Percentiles rank a stretch among this genome's conserved stretches.
Conservation (phyloP, 129 eudicot species). For the Lactuca sativa region DNA sequence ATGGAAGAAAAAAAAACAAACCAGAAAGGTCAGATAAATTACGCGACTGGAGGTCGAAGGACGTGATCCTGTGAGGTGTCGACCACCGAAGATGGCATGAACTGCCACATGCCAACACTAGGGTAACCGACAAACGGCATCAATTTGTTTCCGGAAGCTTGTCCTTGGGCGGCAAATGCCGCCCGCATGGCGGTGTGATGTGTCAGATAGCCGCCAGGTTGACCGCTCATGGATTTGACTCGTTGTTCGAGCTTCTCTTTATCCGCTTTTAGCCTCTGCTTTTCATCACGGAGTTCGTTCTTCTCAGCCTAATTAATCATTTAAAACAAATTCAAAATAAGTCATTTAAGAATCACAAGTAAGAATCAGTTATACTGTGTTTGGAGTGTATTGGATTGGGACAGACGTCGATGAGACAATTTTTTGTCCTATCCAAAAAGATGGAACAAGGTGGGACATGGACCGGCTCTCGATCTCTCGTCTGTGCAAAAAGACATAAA, state of each 20-base stretch:
- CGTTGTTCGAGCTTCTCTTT: constrained; percentile 80
- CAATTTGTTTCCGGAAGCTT: constrained; percentile 62
- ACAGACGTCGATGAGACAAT: too few species aligned
- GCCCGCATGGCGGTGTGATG: constrained; percentile 57
- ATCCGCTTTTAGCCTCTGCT: constrained; percentile 60
- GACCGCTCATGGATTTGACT: constrained; percentile 47
- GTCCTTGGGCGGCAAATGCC: constrained; percentile 58
- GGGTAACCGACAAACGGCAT: constrained; percentile 78
- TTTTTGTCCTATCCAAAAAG: too few species aligned
- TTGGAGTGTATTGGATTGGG: too few species aligned
- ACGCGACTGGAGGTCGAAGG: constrained; percentile 88
- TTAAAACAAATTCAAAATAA: not conserved
- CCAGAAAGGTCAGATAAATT: constrained; percentile 29
- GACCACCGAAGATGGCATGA: constrained; percentile 76
- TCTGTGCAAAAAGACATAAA: not conserved
- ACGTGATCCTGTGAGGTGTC: constrained; percentile 82
- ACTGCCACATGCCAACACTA: constrained; percentile 84
- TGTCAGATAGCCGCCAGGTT: constrained; percentile 52
- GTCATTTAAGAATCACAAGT: not conserved
- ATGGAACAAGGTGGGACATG: not conserved
- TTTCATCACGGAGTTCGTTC: constrained; percentile 79
- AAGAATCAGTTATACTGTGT: not conserved
- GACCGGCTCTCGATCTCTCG: not conserved
- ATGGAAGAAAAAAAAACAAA: constrained; percentile 18
- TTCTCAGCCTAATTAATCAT: constrained; percentile 54